Conservation (phyloP, 2,329 filamentous ascomycete genomes). For the Didymella arachidicola region DNA sequence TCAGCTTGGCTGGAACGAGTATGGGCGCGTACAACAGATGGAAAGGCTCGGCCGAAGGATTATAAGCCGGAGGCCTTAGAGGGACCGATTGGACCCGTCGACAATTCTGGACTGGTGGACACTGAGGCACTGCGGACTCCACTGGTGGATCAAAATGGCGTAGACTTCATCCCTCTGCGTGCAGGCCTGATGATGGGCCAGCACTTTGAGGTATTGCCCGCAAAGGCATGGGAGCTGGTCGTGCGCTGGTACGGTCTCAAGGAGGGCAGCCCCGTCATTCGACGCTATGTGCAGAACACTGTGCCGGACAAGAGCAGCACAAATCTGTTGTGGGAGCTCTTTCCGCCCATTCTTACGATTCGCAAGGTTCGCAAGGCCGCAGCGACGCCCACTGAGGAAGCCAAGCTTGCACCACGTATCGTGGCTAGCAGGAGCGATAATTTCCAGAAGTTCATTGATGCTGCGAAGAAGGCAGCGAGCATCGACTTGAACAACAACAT, state of each 20-base stretch:
- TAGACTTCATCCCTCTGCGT: slow-evolving; percentile 74
- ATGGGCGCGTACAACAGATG: slow-evolving; percentile 45
- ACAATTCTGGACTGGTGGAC: slow-evolving; percentile 78
- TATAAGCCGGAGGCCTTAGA: slow-evolving; percentile 66
- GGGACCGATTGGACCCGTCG: slow-evolving; percentile 77
- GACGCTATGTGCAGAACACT: slow-evolving; percentile 80
- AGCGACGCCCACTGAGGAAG: slow-evolving; percentile 67
- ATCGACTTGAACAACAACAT: slow-evolving; percentile 77
- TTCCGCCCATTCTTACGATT: slow-evolving; percentile 84
- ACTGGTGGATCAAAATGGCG: slow-evolving; percentile 52
- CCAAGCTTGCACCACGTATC: slow-evolving; percentile 69
- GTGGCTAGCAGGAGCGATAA: slow-evolving; percentile 74
- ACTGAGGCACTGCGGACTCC: slow-evolving; percentile 31
- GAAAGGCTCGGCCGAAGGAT: slow-evolving; percentile 55
- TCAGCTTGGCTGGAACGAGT: slow-evolving; percentile 73
- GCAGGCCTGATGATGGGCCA: slow-evolving; percentile 69
- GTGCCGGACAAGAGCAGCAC: slow-evolving; percentile 62
- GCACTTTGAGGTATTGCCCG: slow-evolving; percentile 78
- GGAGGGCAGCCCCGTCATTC: slow-evolving; percentile 73
- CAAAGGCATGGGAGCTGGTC: slow-evolving; percentile 82
- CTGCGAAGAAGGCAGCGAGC: slow-evolving; percentile 72
- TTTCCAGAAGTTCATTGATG: slow-evolving; percentile 77
- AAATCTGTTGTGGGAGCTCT: slow-evolving; percentile 82
- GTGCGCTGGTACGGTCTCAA: slow-evolving; percentile 82
- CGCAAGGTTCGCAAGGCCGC: slow-evolving; percentile 75